Percentiles rank a stretch among this genome's conserved stretches.
These are phyloP conservation scores for Fusarium tuaranense DNA, from an alignment of 2,329 filamentous ascomycete genomes.

Conservation along the genomic window DNA sequence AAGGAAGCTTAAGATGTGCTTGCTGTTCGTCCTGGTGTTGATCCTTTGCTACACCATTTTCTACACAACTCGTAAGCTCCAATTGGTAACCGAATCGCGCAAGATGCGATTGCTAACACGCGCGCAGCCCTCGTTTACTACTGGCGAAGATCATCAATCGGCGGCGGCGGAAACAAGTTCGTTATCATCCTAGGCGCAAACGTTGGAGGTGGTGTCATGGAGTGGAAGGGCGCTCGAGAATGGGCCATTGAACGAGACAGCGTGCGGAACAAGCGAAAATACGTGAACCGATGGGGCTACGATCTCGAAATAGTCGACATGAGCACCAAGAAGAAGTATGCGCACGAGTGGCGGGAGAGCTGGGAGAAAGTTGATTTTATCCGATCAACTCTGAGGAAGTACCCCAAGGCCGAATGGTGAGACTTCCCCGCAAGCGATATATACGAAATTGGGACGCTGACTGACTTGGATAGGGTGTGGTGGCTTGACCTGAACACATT, in stretches of 20 bases:
- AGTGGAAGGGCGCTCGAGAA: constrained; percentile 96
- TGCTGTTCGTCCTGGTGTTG: constrained; percentile 70
- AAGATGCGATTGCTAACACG: neutral
- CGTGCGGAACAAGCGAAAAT: constrained; percentile 93
- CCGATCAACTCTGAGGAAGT: constrained; percentile 88
- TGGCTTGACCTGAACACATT: constrained; percentile 98
- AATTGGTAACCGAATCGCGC: neutral
- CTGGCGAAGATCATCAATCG: constrained; percentile 78
- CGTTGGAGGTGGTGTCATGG: constrained; percentile 96
- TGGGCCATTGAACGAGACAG: constrained; percentile 99
- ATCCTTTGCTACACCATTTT: constrained; percentile 78
- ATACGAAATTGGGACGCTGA: neutral
- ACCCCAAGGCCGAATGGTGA: constrained; percentile 96
- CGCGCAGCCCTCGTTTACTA: constrained; percentile 57
- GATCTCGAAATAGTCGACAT: constrained; percentile 97
- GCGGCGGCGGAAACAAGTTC: constrained; percentile 89
- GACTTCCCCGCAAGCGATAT: constrained; percentile 44
- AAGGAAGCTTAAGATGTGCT: constrained; percentile 73
- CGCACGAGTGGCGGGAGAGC: constrained; percentile 98
- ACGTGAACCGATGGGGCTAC: constrained; percentile 90
- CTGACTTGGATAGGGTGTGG: constrained; percentile 85
- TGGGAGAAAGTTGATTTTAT: constrained; percentile 99
- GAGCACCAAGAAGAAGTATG: constrained; percentile 98
- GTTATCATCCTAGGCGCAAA: constrained; percentile 96
- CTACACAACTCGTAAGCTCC: constrained; percentile 78